Percentiles rank a stretch among this genome's conserved stretches.
Evolutionary conservation across 257 asterid species (phyloP).

Genomic region (Prunella vulgaris): DNA sequence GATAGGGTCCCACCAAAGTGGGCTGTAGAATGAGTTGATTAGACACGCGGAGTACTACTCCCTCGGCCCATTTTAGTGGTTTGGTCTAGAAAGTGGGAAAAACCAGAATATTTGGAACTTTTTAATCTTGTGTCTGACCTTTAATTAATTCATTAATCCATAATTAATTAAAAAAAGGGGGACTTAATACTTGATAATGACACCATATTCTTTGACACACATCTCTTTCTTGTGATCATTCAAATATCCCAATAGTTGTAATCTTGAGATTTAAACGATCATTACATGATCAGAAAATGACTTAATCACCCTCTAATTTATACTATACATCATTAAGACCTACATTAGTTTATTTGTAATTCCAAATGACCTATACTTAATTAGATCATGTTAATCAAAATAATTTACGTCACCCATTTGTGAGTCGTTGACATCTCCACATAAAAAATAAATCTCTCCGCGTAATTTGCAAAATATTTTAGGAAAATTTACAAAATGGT

Average conservation of each 20-base stretch:
- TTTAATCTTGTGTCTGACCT: slow-evolving; percentile 17
- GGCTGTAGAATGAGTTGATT: slow-evolving; percentile 19
- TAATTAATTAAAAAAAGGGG: neutral
- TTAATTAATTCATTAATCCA: neutral
- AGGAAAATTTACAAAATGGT: no score
- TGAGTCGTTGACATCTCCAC: no score
- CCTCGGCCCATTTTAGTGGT: slow-evolving; percentile 26
- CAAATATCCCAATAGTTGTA: neutral
- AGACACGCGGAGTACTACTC: slow-evolving; percentile 6
- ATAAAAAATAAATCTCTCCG: no score
- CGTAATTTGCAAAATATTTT: no score
- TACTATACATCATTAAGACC: neutral
- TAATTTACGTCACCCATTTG: no score
- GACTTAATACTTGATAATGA: slow-evolving; percentile 10
- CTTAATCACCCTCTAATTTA: neutral
- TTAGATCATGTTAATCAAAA: no score
- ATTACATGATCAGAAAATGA: neutral
- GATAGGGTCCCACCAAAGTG: slow-evolving; percentile 26
- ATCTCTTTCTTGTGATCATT: neutral
- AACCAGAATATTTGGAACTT: slow-evolving; percentile 29
- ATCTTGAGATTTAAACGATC: neutral
- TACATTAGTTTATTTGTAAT: no score
- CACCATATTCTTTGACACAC: neutral
- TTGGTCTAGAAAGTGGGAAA: slow-evolving; percentile 21
- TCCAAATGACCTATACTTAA: neutral